A percentile compares a stretch with the other conserved stretches of the same genome.
These are phyloP conservation scores for Globisporangium perplexum DNA, from an alignment of 352 stramenopile species.

Conservation along the genomic window DNA sequence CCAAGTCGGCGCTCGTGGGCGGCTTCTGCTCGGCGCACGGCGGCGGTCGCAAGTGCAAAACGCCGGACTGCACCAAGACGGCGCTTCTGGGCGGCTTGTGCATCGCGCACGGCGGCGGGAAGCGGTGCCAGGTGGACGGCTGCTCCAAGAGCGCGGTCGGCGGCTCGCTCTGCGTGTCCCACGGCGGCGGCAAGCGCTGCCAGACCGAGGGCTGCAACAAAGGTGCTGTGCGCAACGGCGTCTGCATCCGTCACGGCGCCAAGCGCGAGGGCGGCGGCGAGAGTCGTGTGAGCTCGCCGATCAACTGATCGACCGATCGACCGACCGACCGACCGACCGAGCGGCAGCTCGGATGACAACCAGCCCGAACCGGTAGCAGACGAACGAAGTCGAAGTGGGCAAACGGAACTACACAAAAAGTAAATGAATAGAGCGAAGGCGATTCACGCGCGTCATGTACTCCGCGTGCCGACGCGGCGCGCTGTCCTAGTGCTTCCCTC, in stretches of 20 bases:
- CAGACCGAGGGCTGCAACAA: conserved; percentile 78
- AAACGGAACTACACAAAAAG: not conserved
- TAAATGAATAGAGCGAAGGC: not conserved
- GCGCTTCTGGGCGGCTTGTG: conserved; percentile 69
- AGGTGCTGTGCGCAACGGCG: conserved; percentile 70
- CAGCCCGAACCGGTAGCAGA: not conserved
- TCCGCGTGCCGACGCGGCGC: no score
- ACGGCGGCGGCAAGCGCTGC: conserved; percentile 69
- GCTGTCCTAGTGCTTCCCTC: no score
- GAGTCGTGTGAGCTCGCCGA: conserved; percentile 8
- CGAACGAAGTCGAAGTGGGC: conserved; percentile 1
- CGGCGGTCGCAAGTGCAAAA: conserved; percentile 72
- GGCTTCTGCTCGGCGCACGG: conserved; percentile 82
- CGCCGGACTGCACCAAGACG: conserved; percentile 66
- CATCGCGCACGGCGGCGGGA: conserved; percentile 77
- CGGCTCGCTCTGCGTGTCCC: conserved; percentile 59
- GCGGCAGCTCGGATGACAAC: no score
- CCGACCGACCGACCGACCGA: not conserved
- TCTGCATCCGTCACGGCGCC: conserved; percentile 83
- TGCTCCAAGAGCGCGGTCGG: conserved; percentile 68
- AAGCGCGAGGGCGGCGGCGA: conserved; percentile 41
- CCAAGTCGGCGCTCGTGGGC: conserved; percentile 75
- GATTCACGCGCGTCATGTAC: no score
- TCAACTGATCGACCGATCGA: conserved; percentile 3
- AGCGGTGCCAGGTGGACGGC: conserved; percentile 63